A percentile compares a stretch with the other conserved stretches of the same genome.
Evolutionary conservation across 768 basidiomycete genomes (phyloP).

Genomic region (Russula sp.): DNA sequence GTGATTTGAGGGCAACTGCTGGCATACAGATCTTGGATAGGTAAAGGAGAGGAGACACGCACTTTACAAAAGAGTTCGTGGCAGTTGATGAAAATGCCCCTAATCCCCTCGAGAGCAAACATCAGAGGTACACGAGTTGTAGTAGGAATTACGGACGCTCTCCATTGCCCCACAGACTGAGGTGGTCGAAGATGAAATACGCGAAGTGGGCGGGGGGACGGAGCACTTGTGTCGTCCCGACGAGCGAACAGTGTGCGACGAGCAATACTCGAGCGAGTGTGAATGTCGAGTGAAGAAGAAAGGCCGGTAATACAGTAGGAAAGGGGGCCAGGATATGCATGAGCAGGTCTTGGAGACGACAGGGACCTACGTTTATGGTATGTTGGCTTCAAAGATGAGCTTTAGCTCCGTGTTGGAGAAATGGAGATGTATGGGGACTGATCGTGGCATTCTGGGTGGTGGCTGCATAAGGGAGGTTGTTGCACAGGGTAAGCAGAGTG

Average conservation of each 20-base stretch:
- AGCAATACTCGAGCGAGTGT: constrained; percentile 12
- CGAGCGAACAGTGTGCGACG: constrained; percentile 5
- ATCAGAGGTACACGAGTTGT: too few species aligned
- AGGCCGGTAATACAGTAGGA: constrained; percentile 21
- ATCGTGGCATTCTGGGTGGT: constrained; percentile 19
- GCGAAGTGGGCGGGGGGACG: too few species aligned
- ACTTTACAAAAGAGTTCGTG: too few species aligned
- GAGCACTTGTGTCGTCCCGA: too few species aligned
- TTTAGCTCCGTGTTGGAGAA: constrained; percentile 31
- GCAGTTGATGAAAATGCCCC: too few species aligned
- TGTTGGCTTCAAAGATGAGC: constrained; percentile 35
- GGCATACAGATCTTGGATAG: too few species aligned
- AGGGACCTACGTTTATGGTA: constrained; percentile 31
- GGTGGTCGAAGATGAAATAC: too few species aligned
- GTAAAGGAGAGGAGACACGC: too few species aligned
- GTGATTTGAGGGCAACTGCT: too few species aligned
- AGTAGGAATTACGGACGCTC: too few species aligned
- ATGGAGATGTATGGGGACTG: constrained; percentile 26
- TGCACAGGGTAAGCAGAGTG: constrained; percentile 25
- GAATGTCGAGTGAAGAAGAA: constrained; percentile 8
- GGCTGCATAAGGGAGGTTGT: constrained; percentile 22
- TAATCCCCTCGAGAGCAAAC: too few species aligned
- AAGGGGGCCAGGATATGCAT: constrained; percentile 29
- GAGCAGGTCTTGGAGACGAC: constrained; percentile 17
- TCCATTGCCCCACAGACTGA: too few species aligned